Percentiles rank a stretch among this genome's conserved stretches.
Evolutionary conservation across 108 stramenopile genomes (phyloP).

Genomic region (Chaetoceros tenuissimus): DNA sequence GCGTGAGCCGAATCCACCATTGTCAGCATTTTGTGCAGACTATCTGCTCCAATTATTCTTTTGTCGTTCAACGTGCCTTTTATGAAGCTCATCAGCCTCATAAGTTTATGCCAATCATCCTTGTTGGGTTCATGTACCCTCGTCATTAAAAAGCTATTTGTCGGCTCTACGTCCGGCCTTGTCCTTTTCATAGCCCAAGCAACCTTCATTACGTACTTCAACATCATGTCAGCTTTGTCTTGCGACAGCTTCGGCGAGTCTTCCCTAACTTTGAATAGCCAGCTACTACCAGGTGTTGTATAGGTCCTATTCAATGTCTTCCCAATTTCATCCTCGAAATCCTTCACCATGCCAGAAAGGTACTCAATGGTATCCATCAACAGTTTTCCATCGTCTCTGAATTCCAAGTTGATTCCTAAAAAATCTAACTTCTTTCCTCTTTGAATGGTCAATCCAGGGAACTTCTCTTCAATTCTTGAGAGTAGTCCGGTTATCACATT

Average conservation of each 20-base stretch:
- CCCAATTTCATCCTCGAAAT: conserved; percentile 8
- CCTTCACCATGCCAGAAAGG: conserved; percentile 7
- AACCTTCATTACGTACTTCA: too few species aligned
- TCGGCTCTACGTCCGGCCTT: conserved; percentile 22
- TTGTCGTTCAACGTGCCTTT: too few species aligned
- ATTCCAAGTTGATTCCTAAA: conserved; percentile 40
- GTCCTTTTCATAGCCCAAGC: conserved; percentile 23
- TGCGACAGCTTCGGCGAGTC: conserved; percentile 1
- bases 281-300: conserved; percentile 14
- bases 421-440: conserved; percentile 29
- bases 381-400: conserved; percentile 6
- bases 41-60: too few species aligned
- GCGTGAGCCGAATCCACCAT: too few species aligned
- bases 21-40: too few species aligned
- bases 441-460: conserved; percentile 8
- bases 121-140: conserved; percentile 15
- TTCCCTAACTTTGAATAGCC: conserved; percentile 18
- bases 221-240: conserved; percentile 6
- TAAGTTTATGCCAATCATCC: conserved; percentile 30
- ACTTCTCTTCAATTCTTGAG: neutral
- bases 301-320: too few species aligned
- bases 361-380: conserved; percentile 23
- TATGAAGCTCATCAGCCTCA: too few species aligned
- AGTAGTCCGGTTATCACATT: conserved; percentile 6
- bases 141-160: conserved; percentile 25